Base-by-base conservation (phyloP, 2,329 filamentous ascomycete species). In the Rhinocladiella mackenziei region DNA sequence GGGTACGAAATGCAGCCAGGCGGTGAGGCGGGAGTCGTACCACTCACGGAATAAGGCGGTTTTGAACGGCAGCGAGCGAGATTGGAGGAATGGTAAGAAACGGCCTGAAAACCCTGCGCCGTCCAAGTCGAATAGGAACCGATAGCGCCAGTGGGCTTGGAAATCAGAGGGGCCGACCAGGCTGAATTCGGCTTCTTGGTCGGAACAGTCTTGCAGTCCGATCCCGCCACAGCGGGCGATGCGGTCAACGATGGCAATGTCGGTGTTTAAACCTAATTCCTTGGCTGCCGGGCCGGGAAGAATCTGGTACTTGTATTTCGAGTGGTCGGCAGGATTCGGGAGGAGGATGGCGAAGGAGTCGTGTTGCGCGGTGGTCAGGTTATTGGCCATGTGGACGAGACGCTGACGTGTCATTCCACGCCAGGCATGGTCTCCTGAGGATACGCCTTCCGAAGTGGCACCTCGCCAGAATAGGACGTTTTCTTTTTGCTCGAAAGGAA, bases 1-100 rank as follows among this genome's bases (percentile, higher is more conserved):
- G 6, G 87, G 87, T 1, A 91, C 81, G 56, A 88, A 92, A 61
- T 94, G 86, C 32, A 82, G 68, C 86, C 86, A 94, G 0, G 86
- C 78, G 45, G 74, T 76, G 11, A 92, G 65, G 4, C 87, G 77
- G 37, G 82, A 80, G 46, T 86, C 83, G 63, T 83, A 86, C 87
- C 87, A 94, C 59, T 87, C 80, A 17, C 80, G 76, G 63, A 89
- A 91, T 5, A 91, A 70, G 0, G 80, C 80, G 0, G 67, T 77
- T 53, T 87, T 74, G 59, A 92, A 78, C 0, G 85, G 84, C 4
- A 89, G 71, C 35, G 76, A 81, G 50, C 70, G 69, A 11, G 83
- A 86, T 34, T 76, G 75, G 4, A 92, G 62, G 45, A 83, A 81
- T 0, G 77, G 74, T 7, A 86, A 64, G 53, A 87, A 75, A 20